phyloP scores from a whole-genome alignment of 306 rosid species.

The Prunus mongolica region DNA sequence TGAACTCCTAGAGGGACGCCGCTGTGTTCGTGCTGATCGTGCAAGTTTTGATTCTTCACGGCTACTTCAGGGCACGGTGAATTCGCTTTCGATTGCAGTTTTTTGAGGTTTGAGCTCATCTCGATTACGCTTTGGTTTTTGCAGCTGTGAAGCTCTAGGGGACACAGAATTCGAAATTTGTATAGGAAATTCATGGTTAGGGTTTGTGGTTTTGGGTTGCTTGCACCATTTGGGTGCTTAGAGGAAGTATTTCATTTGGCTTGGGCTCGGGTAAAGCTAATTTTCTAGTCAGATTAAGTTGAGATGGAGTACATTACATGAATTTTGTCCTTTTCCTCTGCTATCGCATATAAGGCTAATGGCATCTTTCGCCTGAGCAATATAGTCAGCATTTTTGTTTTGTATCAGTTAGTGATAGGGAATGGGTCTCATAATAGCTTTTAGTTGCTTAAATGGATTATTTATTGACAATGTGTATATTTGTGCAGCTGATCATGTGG shows the following conservation, averaged over 20 bases:
- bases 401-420: neutral
- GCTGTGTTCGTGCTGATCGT: slow-evolving; percentile 20
- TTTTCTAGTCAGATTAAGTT: neutral
- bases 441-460: neutral
- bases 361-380: neutral
- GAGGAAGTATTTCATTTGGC: slow-evolving; percentile 8
- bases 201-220: slow-evolving; percentile 17
- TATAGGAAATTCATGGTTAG: slow-evolving; percentile 30
- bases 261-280: slow-evolving; percentile 16
- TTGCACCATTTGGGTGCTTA: slow-evolving; percentile 14
- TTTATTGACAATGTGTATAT: neutral
- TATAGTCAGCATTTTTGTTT: neutral
- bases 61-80: neutral
- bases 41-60: slow-evolving; percentile 12
- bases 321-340: neutral
- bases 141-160: slow-evolving; percentile 11
- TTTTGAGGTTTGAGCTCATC: slow-evolving; percentile 37
- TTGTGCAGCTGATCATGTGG: neutral
- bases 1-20: neutral
- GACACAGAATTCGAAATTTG: slow-evolving; percentile 5
- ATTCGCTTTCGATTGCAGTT: slow-evolving; percentile 31
- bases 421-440: neutral
- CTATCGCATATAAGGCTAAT: neutral
- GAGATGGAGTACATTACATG: neutral
- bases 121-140: neutral